Evolutionary conservation across 2,329 filamentous ascomycete genomes (phyloP), one percentile per base, ranked within the genome.

Genomic region (Xylariaceae sp.): DNA sequence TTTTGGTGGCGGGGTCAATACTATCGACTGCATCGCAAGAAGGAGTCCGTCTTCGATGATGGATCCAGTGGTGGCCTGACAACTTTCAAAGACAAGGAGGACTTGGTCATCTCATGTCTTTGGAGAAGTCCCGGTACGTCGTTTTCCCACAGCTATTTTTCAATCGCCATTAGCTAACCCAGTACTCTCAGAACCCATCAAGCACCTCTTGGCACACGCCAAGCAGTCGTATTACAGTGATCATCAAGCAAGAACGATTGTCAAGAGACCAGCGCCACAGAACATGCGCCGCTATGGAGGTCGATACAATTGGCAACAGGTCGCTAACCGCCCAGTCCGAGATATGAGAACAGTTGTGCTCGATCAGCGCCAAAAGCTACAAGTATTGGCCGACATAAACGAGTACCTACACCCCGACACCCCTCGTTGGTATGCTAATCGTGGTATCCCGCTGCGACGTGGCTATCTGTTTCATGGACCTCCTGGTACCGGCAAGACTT

Each of bases 391-490:
- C 19, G 87, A 93, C 53, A 83, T 91, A 54, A 86, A 87, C 50
- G 85, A 89, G 52, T 91, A 88, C 49, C 69, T 93, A 0, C 79
- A 88, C 40, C 85, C 86, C 0, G 67, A 72, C 1, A 87, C 81
- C 0, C 77, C 80, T 1, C 71, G 73, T 9, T 91, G 85, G 84
- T 91, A 91, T 55, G 79, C 84, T 0, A 80, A 80, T 36, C 72
- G 85, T 2, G 87, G 87, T 0, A 87, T 91, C 22, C 86, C 86
- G 0, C 81, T 90, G 39, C 74, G 87, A 0, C 67, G 87, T 22
- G 88, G 87, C 0, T 91, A 90, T 53, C 72, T 91, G 0, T 87
- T 91, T 49, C 74, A 88, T 52, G 87, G 87, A 0, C 84, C 84
- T 0, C 85, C 85, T 0, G 85, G 85, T 0, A 87, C 83, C 0